A percentile compares a stretch with the other conserved stretches of the same genome.
Conservation (phyloP, 768 basidiomycete species). For the Hypsizygus marmoreus region DNA sequence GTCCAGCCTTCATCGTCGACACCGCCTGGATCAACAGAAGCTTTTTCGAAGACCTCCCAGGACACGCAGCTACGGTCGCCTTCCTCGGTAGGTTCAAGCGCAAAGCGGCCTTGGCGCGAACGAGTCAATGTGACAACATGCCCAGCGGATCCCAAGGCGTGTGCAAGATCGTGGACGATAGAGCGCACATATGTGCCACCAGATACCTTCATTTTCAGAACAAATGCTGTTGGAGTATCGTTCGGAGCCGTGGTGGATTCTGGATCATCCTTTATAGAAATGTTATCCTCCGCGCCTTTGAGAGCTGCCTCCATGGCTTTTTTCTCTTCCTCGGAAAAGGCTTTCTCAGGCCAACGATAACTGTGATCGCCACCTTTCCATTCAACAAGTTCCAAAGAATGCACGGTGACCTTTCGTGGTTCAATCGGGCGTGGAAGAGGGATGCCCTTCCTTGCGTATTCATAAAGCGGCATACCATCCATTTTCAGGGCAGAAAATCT, state of each 20-base stretch:
- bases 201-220: constrained; percentile 89
- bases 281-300: constrained; percentile 44
- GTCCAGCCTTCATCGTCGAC: constrained; percentile 67
- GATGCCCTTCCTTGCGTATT: constrained; percentile 90
- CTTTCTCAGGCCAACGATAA: constrained; percentile 76
- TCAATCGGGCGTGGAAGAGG: constrained; percentile 96
- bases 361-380: constrained; percentile 79
- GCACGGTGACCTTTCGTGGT: constrained; percentile 77
- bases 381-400: constrained; percentile 74
- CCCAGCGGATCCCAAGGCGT: constrained; percentile 81
- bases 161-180: constrained; percentile 91
- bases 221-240: constrained; percentile 73
- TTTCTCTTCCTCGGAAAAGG: constrained; percentile 68
- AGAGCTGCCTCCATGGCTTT: constrained; percentile 68
- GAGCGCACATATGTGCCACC: constrained; percentile 97
- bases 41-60: constrained; percentile 73
- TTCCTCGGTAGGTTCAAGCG: constrained; percentile 46
- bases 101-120: constrained; percentile 86
- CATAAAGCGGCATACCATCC: constrained; percentile 94
- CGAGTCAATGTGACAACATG: constrained; percentile 92
- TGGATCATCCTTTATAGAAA: constrained; percentile 41
- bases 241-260: constrained; percentile 28
- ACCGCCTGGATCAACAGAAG: constrained; percentile 53
- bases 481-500: constrained; percentile 99
- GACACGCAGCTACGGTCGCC: constrained; percentile 66